Evolutionary conservation across 768 basidiomycete species (phyloP).

Genomic region (Omphalotus guepiniiformis): DNA sequence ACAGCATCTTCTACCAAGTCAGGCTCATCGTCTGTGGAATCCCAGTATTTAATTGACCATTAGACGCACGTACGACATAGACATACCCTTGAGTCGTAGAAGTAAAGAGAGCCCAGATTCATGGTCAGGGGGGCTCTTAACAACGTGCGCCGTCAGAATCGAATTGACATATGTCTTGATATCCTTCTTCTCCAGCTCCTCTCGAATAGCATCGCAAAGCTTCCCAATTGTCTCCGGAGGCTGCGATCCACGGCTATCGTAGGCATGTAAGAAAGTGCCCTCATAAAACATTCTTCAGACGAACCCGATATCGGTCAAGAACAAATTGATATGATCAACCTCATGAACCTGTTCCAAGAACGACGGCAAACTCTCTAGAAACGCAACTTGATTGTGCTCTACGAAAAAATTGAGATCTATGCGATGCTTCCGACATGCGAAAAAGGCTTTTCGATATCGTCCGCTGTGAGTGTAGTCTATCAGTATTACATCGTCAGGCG

Average conservation of each 20-base stretch:
- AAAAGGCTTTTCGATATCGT: constrained; percentile 81
- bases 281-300: constrained; percentile 16
- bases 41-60: constrained; percentile 17
- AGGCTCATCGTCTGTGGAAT: constrained; percentile 46
- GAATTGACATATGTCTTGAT: constrained; percentile 82
- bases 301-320: constrained; percentile 82
- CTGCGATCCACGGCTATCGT: constrained; percentile 55
- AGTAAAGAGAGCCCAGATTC: constrained; percentile 78
- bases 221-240: constrained; percentile 54
- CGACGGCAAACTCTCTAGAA: constrained; percentile 53
- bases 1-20: constrained; percentile 91
- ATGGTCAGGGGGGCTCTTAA: constrained; percentile 87
- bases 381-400: constrained; percentile 67
- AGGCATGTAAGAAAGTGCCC: constrained; percentile 4
- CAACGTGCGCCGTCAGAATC: constrained; percentile 88
- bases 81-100: constrained; percentile 71
- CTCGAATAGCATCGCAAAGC: constrained; percentile 75
- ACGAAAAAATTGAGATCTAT: constrained; percentile 89
- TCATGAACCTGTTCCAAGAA: constrained; percentile 87
- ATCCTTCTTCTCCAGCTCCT: constrained; percentile 66
- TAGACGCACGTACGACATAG: constrained; percentile 1
- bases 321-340: constrained; percentile 89
- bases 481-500: neutral
- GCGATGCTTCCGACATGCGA: constrained; percentile 89
- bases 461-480: constrained; percentile 40